These are phyloP conservation scores for Hyphopichia homilentoma DNA, from an alignment of 805 yeast genomes.

Conservation along the genomic window DNA sequence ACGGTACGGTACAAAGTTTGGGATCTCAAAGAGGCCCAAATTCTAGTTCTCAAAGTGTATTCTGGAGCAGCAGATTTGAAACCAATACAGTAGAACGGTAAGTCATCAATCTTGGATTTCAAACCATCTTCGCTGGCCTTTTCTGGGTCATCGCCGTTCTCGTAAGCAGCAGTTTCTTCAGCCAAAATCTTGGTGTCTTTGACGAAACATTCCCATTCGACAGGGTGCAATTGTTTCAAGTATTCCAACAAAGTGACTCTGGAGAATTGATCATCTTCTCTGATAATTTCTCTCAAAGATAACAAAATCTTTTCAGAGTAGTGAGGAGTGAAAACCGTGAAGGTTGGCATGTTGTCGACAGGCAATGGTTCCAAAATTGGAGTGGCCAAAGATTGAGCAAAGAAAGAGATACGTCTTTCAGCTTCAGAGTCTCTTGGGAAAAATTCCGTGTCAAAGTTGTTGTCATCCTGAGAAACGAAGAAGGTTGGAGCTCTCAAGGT, in stretches of 20 bases:
- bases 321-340: slow-evolving; percentile 89
- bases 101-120: slow-evolving; percentile 37
- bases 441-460: slow-evolving; percentile 90
- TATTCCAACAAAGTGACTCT: slow-evolving; percentile 54
- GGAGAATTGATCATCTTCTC: slow-evolving; percentile 63
- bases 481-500: slow-evolving; percentile 98
- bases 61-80: slow-evolving; percentile 47
- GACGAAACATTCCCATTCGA: slow-evolving; percentile 56
- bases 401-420: slow-evolving; percentile 98
- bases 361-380: slow-evolving; percentile 99
- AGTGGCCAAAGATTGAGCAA: slow-evolving; percentile 97
- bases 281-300: slow-evolving; percentile 72
- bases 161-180: slow-evolving; percentile 50
- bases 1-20: slow-evolving; percentile 46
- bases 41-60: slow-evolving; percentile 43
- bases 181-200: slow-evolving; percentile 53
- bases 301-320: slow-evolving; percentile 78
- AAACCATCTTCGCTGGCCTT: slow-evolving; percentile 29
- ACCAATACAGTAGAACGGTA: slow-evolving; percentile 45
- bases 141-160: slow-evolving; percentile 45
- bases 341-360: slow-evolving; percentile 99
- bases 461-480: slow-evolving; percentile 97
- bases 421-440: slow-evolving; percentile 98
- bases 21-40: slow-evolving; percentile 46
- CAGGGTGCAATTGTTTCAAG: slow-evolving; percentile 52